Percentiles rank a stretch among this genome's conserved stretches.
Evolutionary conservation across 331 rosid genomes (phyloP).

Genomic region (Dryas integrifolia): DNA sequence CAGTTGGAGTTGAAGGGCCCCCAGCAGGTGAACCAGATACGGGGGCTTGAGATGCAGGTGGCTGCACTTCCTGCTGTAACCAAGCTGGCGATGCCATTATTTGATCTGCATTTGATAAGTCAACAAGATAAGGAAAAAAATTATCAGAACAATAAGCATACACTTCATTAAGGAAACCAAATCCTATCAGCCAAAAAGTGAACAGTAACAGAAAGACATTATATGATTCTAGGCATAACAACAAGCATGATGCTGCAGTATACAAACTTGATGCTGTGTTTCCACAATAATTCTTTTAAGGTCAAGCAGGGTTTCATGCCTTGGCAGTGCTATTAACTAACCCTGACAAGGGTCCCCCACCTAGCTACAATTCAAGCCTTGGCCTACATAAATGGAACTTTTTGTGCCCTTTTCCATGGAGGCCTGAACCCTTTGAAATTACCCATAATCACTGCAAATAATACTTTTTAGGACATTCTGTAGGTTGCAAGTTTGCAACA

Average conservation of each 20-base stretch:
- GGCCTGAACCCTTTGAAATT: background rate
- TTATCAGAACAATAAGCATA: background rate
- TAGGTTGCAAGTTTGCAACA: background rate
- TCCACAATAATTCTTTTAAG: background rate
- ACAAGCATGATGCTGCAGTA: background rate
- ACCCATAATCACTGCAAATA: background rate
- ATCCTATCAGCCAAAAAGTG: background rate
- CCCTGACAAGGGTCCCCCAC: background rate
- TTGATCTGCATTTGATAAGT: conserved; percentile 33
- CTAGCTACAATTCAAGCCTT: background rate
- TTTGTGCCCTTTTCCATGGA: background rate
- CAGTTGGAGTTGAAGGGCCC: conserved; percentile 1
- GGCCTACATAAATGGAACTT: background rate
- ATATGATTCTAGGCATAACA: background rate
- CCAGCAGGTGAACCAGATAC: conserved; percentile 13
- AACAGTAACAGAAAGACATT: background rate
- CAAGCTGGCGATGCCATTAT: conserved; percentile 55
- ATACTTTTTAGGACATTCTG: background rate
- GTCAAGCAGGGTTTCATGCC: background rate
- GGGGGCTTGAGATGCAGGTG: conserved; percentile 21
- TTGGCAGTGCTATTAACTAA: background rate
- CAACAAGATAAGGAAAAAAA: background rate
- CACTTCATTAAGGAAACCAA: background rate
- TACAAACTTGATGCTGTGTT: background rate
- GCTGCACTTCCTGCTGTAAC: conserved; percentile 42